These are phyloP conservation scores for Scopulariopsis brevicaulis DNA, from an alignment of 2,329 filamentous ascomycete species.

Conservation along the genomic window DNA sequence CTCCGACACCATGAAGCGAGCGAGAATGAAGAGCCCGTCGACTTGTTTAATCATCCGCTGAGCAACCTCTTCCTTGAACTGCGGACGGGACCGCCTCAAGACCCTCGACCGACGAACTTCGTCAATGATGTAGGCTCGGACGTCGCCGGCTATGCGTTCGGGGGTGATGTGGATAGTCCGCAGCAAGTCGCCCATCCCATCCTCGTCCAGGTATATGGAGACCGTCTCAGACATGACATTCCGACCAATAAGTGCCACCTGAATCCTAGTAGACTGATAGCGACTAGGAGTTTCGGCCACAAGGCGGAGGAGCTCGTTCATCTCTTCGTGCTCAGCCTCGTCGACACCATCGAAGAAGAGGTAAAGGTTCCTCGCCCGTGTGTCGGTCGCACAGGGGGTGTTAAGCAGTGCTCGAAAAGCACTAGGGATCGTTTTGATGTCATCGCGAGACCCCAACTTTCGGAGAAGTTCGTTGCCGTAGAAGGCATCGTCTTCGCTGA, in stretches of 20 bases:
- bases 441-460: constrained; percentile 21
- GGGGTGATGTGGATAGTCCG: constrained; percentile 28
- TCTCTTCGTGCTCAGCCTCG: constrained; percentile 26
- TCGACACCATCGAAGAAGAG: constrained; percentile 35
- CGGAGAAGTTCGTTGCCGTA: constrained; percentile 28
- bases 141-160: constrained; percentile 28
- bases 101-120: constrained; percentile 26
- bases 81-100: constrained; percentile 17
- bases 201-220: constrained; percentile 19
- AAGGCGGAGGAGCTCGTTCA: constrained; percentile 22
- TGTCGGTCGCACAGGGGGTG: constrained; percentile 22
- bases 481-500: constrained; percentile 30
- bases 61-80: constrained; percentile 25
- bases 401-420: constrained; percentile 28
- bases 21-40: constrained; percentile 35
- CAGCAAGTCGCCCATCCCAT: constrained; percentile 16
- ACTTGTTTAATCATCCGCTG: constrained; percentile 26
- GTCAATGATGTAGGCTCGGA: constrained; percentile 26
- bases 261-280: constrained; percentile 12
- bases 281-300: constrained; percentile 3
- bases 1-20: constrained; percentile 38
- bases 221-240: constrained; percentile 28
- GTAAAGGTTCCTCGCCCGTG: constrained; percentile 22
- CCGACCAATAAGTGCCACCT: constrained; percentile 28
- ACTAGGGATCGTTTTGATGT: constrained; percentile 30